Evolutionary conservation across 1,284 basidiomycete species (phyloP).

Genomic region (Microbotryum intermedium): DNA sequence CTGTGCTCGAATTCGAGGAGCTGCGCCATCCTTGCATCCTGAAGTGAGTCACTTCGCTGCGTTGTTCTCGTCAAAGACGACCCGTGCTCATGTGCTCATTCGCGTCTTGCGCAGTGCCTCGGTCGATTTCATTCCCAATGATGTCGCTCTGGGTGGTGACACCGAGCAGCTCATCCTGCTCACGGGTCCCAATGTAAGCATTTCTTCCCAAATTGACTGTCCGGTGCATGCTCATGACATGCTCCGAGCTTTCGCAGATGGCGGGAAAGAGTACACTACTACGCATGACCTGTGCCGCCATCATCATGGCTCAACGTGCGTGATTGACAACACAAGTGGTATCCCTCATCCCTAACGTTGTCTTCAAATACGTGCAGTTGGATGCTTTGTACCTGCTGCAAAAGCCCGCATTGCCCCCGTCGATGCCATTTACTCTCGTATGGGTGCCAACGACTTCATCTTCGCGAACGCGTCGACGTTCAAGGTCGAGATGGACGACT

Average conservation of each 20-base stretch:
- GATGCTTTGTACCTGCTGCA: constrained; percentile 90
- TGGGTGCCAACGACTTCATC: constrained; percentile 97
- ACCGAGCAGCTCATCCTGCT: constrained; percentile 73
- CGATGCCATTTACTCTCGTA: constrained; percentile 89
- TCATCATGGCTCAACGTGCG: constrained; percentile 33
- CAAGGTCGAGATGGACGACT: constrained; percentile 89
- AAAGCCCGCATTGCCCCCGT: constrained; percentile 77
- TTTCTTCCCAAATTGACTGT: not conserved
- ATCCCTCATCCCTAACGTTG: not conserved
- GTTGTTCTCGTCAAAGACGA: not conserved
- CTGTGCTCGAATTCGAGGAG: constrained; percentile 68
- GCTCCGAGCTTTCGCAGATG: constrained; percentile 23
- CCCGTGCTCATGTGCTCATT: constrained; percentile 51
- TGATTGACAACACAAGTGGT: not conserved
- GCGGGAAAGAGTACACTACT: constrained; percentile 49
- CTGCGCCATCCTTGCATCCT: constrained; percentile 65
- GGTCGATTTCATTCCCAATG: constrained; percentile 84
- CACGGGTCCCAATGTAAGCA: constrained; percentile 83
- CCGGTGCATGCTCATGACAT: not conserved
- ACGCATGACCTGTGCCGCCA: constrained; percentile 66
- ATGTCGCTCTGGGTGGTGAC: constrained; percentile 72
- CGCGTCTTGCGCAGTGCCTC: constrained; percentile 38
- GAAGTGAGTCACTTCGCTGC: constrained; percentile 18
- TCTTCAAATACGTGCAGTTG: constrained; percentile 44
- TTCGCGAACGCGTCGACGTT: constrained; percentile 90